Percentiles rank a stretch among this genome's conserved stretches.
phyloP scores from a whole-genome alignment of 2,329 filamentous ascomycete genomes.

The Sclerotinia nivalis region DNA sequence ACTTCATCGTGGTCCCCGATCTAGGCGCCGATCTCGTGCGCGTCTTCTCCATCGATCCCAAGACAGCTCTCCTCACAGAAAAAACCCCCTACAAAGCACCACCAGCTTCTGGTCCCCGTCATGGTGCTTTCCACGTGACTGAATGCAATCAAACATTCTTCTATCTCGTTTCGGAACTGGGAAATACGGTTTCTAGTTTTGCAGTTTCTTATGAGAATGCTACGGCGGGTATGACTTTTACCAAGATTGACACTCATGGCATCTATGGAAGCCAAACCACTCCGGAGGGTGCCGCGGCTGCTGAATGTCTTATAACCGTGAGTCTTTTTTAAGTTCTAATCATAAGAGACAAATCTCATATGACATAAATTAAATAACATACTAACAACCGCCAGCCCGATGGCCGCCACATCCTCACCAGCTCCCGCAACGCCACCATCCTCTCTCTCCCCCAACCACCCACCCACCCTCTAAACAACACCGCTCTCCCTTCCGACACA shows the following conservation, averaged over 20 bases:
- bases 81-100: constrained; percentile 42
- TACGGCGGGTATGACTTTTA: constrained; percentile 46
- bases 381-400: constrained; percentile 50
- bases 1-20: constrained; percentile 53
- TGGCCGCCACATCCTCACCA: constrained; percentile 63
- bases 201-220: constrained; percentile 52
- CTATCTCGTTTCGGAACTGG: constrained; percentile 52
- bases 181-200: constrained; percentile 52
- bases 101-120: constrained; percentile 53
- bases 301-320: constrained; percentile 61
- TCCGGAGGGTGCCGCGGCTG: constrained; percentile 49
- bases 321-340: constrained; percentile 38
- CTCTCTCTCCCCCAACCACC: constrained; percentile 53
- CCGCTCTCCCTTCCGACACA: constrained; percentile 58
- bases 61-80: constrained; percentile 43
- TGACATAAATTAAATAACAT: background rate
- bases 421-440: constrained; percentile 63
- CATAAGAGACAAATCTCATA: background rate
- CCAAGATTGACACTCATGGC: constrained; percentile 49
- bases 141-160: constrained; percentile 35
- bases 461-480: constrained; percentile 42
- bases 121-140: constrained; percentile 49
- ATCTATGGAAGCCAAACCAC: constrained; percentile 47
- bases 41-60: constrained; percentile 48
- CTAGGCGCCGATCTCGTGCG: constrained; percentile 54